Evolutionary conservation across 179 eudicot genomes (phyloP).

Genomic region (Drosera spatulata): DNA sequence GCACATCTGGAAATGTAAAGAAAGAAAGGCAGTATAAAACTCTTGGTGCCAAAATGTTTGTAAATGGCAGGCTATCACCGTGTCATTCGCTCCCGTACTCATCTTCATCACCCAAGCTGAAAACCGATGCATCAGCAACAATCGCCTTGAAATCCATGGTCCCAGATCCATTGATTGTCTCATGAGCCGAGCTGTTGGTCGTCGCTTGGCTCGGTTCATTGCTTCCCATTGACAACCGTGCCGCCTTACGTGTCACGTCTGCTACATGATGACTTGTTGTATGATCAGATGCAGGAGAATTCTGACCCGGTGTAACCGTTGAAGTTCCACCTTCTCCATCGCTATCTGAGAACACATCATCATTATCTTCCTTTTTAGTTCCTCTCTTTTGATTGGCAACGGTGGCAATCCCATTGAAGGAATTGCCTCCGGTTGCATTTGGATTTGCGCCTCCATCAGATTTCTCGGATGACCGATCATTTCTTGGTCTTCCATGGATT

Average conservation of each 20-base stretch:
- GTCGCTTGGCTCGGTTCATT: constrained; percentile 19
- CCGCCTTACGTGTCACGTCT: constrained; percentile 29
- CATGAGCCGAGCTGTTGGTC: constrained; percentile 14
- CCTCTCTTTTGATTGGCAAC: constrained; percentile 15
- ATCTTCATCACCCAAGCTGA: constrained; percentile 89
- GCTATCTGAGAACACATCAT: constrained; percentile 76
- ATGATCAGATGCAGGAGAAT: constrained; percentile 8
- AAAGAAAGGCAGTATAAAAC: no score
- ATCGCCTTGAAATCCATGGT: constrained; percentile 88
- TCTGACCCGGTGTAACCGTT: constrained; percentile 16
- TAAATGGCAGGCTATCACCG: neutral
- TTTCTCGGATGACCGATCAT: constrained; percentile 20
- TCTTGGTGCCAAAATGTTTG: no score
- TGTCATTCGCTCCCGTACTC: constrained; percentile 69
- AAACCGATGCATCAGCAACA: constrained; percentile 98
- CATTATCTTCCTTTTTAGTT: constrained; percentile 36
- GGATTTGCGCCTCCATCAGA: constrained; percentile 23
- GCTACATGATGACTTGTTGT: constrained; percentile 16
- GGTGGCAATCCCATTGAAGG: constrained; percentile 2
- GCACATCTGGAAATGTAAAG: no score
- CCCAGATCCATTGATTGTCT: constrained; percentile 24
- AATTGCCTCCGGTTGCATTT: constrained; percentile 17
- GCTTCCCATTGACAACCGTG: constrained; percentile 34
- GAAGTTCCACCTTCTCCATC: constrained; percentile 50
- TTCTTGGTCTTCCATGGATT: constrained; percentile 24